Percentiles rank a stretch among this genome's conserved stretches.
These are phyloP conservation scores for Ceratobasidium sp. DNA, from an alignment of 1,284 basidiomycete species.

Conservation along the genomic window DNA sequence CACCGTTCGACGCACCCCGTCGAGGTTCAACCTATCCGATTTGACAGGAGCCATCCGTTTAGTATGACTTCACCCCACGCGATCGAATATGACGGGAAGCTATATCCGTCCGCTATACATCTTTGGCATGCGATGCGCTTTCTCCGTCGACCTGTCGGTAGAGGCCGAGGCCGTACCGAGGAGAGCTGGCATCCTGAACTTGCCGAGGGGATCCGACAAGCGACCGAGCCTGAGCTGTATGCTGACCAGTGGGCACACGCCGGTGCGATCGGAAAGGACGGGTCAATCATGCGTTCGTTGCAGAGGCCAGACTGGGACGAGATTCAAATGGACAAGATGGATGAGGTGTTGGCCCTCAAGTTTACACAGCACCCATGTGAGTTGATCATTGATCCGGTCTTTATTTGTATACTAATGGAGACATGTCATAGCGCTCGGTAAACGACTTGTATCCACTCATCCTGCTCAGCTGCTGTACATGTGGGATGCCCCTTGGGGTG, in stretches of 20 bases:
- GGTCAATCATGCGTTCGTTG: slow-evolving; percentile 33
- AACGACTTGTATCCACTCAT: slow-evolving; percentile 40
- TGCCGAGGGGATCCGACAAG: slow-evolving; percentile 29
- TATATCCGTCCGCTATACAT: slow-evolving; percentile 28
- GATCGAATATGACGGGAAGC: slow-evolving; percentile 25
- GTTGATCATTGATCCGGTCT: background rate
- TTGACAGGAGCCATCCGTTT: slow-evolving; percentile 19
- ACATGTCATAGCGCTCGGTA: slow-evolving; percentile 26
- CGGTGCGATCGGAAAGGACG: slow-evolving; percentile 30
- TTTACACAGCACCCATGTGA: slow-evolving; percentile 63
- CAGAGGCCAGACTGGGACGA: slow-evolving; percentile 61
- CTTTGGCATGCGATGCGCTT: slow-evolving; percentile 33
- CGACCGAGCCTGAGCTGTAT: slow-evolving; percentile 17
- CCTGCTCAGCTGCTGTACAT: slow-evolving; percentile 40
- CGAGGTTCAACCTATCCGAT: slow-evolving; percentile 25
- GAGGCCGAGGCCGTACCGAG: slow-evolving; percentile 25
- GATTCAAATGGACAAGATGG: slow-evolving; percentile 62
- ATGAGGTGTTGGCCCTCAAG: slow-evolving; percentile 65
- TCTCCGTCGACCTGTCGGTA: slow-evolving; percentile 20
- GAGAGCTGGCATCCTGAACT: slow-evolving; percentile 20
- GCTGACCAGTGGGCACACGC: slow-evolving; percentile 35
- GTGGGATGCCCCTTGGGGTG: slow-evolving; percentile 64
- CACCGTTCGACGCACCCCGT: slow-evolving; percentile 15
- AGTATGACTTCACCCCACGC: slow-evolving; percentile 35
- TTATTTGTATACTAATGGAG: background rate